phyloP scores from a whole-genome alignment of 2,329 filamentous ascomycete genomes.

The Trichoderma sp. region DNA sequence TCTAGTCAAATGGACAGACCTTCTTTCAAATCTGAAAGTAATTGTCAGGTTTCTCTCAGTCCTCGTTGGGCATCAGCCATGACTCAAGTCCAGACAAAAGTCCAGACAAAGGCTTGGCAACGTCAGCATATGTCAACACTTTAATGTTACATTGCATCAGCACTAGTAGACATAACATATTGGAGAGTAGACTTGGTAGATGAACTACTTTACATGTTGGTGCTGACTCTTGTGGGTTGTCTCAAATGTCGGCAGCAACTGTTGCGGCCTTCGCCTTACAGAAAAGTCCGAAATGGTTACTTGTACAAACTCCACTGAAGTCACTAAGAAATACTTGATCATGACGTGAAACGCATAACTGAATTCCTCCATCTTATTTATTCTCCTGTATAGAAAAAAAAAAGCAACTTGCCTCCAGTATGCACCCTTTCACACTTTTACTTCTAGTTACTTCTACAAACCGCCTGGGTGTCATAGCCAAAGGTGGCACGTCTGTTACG shows the following conservation, averaged over 20 bases:
- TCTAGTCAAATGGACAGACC: not conserved
- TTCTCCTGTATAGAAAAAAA: not conserved
- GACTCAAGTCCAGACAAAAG: not conserved
- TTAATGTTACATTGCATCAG: not conserved
- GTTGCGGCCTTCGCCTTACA: not conserved
- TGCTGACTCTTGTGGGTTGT: not conserved
- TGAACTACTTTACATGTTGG: not conserved
- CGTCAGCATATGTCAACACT: not conserved
- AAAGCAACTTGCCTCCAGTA: not conserved
- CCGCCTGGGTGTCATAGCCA: not conserved
- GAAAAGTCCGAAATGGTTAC: not conserved
- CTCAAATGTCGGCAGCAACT: not conserved
- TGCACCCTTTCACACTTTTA: not conserved
- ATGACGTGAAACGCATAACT: not conserved
- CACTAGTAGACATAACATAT: not conserved
- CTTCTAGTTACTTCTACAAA: not conserved
- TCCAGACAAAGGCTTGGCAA: not conserved
- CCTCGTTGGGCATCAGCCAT: not conserved
- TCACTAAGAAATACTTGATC: not conserved
- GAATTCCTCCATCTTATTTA: not conserved
- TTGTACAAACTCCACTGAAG: not conserved
- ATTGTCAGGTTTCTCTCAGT: not conserved
- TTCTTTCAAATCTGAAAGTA: not conserved
- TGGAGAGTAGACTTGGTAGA: not conserved
- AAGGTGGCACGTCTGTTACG: not conserved